Evolutionary conservation across 495 filamentous ascomycete species (phyloP), one percentile per base, ranked within the genome.

Genomic region (Xylaria bambusicola): DNA sequence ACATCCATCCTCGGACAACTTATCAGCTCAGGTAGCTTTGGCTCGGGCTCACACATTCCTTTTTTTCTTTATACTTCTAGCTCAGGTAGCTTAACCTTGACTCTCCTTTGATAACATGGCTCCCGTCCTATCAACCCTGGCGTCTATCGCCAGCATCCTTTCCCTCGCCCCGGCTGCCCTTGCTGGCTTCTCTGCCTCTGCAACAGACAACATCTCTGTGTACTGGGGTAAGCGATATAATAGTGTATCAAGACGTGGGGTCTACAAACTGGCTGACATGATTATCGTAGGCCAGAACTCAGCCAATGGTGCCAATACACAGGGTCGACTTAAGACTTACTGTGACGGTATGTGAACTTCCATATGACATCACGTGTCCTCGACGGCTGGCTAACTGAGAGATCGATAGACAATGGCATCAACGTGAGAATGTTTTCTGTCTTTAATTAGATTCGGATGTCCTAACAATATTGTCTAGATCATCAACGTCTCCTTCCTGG

Each of bases 401-500:
- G 49, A 29, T 21, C 29, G 20, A 41, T 21, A 75, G 71, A 73
- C 29, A 66, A 59, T 13, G 52, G 67, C 18, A 61, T 75, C 35
- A 67, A 70, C 56, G 66, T 72, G 36, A 61, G 65, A n/a, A 65
- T 23, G 31, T 3, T 53, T 29, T 27, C 40, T 38, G 38, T n/a
- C 26, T 54, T 7, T 13, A 3, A 18, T 13, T 6, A 31, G 38
- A 44, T 29, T 54, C 9, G 26, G 17, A 8, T 15, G n/a, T 31
- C 38, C 52, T 54, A 54, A 54, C 38, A 12, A 9, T 5, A 4
- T n/a, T 10, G 35, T 41, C 17, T 54, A 86, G 80, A 79, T 85
- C 52, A 82, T 89, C 55, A 80, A 83, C 23, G 63, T 90, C 18
- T 77, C 86, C 3, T 90, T 90, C 64, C 67, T 88, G 33, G 77